Evolutionary conservation across 805 yeast species (phyloP).

Genomic region (Candida pseudoglaebosa): DNA sequence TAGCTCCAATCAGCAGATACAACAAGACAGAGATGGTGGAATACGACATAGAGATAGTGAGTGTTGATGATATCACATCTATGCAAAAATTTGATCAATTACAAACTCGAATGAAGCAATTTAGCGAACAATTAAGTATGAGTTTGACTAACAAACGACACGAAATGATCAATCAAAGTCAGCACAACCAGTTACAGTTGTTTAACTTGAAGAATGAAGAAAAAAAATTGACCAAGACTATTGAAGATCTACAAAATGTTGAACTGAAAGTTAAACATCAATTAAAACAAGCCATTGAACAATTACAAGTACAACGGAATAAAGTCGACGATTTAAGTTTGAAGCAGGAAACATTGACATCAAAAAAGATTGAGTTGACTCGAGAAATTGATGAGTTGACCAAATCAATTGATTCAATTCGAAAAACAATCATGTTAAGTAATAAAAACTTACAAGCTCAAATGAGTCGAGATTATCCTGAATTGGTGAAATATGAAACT

Average conservation of each 20-base stretch:
- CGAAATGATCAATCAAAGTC: slow-evolving; percentile 28
- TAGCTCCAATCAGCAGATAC: slow-evolving; percentile 2
- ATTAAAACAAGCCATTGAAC: slow-evolving; percentile 21
- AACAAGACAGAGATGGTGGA: slow-evolving; percentile 2
- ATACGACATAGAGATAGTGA: slow-evolving; percentile 1
- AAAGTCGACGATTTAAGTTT: slow-evolving; percentile 30
- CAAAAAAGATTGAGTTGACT: slow-evolving; percentile 19
- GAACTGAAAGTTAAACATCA: slow-evolving; percentile 25
- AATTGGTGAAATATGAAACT: slow-evolving; percentile 47
- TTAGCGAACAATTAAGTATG: slow-evolving; percentile 33
- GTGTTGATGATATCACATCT: slow-evolving; percentile 6
- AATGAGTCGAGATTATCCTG: slow-evolving; percentile 46
- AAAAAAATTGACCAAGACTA: slow-evolving; percentile 24
- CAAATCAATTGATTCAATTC: slow-evolving; percentile 15
- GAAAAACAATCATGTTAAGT: slow-evolving; percentile 9
- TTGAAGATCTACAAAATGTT: slow-evolving; percentile 23
- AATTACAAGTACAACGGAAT: slow-evolving; percentile 26
- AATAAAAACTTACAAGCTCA: slow-evolving; percentile 37
- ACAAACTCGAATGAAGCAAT: slow-evolving; percentile 33
- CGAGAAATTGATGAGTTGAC: slow-evolving; percentile 21
- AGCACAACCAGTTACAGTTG: slow-evolving; percentile 26
- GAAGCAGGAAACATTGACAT: slow-evolving; percentile 34
- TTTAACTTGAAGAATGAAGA: slow-evolving; percentile 29
- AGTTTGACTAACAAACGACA: slow-evolving; percentile 21
- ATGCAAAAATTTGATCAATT: slow-evolving; percentile 34